Conservation (phyloP, 2,329 filamentous ascomycete genomes). For the Capronia epimyces region DNA sequence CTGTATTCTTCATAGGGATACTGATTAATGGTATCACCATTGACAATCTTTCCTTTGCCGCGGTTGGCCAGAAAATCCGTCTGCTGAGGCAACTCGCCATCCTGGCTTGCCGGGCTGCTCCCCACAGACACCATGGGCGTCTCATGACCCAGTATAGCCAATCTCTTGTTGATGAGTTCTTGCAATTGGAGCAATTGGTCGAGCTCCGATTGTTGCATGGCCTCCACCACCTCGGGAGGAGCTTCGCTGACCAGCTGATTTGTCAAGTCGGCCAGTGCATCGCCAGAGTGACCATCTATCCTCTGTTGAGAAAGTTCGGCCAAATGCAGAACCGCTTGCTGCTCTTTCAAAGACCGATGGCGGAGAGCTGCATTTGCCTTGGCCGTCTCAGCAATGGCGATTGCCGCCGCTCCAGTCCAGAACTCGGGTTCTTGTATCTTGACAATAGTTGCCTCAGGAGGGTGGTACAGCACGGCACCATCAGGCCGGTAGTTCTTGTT, state of each 20-base stretch:
- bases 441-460: slow-evolving; percentile 28
- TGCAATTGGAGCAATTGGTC: slow-evolving; percentile 23
- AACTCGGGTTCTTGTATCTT: slow-evolving; percentile 31
- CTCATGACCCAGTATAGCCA: slow-evolving; percentile 14
- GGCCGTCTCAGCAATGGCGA: slow-evolving; percentile 25
- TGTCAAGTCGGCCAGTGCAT: slow-evolving; percentile 24
- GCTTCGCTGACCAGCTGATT: slow-evolving; percentile 27
- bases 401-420: slow-evolving; percentile 26
- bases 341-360: slow-evolving; percentile 25
- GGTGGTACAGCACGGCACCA: slow-evolving; percentile 16
- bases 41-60: slow-evolving; percentile 5
- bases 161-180: slow-evolving; percentile 20
- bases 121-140: neutral
- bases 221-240: slow-evolving; percentile 21
- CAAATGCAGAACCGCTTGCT: slow-evolving; percentile 25
- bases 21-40: slow-evolving; percentile 3
- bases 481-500: slow-evolving; percentile 22
- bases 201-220: slow-evolving; percentile 17
- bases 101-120: neutral
- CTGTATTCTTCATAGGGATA: neutral
- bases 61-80: neutral
- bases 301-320: slow-evolving; percentile 22
- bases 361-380: slow-evolving; percentile 24
- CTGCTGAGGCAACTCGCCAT: neutral
- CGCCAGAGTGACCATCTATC: slow-evolving; percentile 16